phyloP scores from a whole-genome alignment of 306 rosid species.

The Senna tora region DNA sequence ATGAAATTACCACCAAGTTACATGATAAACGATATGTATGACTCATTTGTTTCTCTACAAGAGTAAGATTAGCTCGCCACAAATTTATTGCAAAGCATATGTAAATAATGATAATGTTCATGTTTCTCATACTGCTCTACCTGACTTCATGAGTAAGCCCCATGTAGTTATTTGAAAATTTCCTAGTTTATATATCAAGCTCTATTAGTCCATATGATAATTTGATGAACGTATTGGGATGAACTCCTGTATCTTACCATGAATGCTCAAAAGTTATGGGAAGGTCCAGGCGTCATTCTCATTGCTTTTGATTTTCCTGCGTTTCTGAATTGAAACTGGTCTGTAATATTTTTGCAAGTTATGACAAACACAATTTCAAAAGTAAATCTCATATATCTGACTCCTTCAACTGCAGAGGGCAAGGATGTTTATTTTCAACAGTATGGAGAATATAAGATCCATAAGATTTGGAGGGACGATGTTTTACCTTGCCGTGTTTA shows the following conservation, averaged over 20 bases:
- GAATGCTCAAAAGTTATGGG: not conserved
- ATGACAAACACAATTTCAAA: not conserved
- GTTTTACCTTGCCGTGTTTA: conserved; percentile 86
- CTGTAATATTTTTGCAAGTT: not conserved
- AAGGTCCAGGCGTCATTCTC: not conserved
- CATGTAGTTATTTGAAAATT: not conserved
- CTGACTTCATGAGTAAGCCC: not conserved
- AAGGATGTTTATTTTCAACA: conserved; percentile 63
- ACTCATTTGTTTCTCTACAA: not conserved
- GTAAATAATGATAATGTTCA: not conserved
- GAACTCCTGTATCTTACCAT: not conserved
- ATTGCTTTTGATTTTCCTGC: too few relatives aligned
- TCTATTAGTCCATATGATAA: not conserved
- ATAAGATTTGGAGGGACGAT: conserved; percentile 88
- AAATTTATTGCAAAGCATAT: conserved; percentile 4
- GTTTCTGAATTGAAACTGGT: not conserved
- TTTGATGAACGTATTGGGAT: conserved; percentile 3
- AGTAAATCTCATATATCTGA: not conserved
- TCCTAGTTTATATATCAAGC: not conserved
- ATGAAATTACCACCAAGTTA: not conserved
- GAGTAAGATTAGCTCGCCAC: not conserved
- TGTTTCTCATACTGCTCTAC: conserved; percentile 1
- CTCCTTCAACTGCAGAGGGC: conserved; percentile 55
- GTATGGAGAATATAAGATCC: conserved; percentile 62
- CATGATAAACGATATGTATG: not conserved